Conservation (phyloP, 2,329 filamentous ascomycete species). For the Fusarium zealandicum region DNA sequence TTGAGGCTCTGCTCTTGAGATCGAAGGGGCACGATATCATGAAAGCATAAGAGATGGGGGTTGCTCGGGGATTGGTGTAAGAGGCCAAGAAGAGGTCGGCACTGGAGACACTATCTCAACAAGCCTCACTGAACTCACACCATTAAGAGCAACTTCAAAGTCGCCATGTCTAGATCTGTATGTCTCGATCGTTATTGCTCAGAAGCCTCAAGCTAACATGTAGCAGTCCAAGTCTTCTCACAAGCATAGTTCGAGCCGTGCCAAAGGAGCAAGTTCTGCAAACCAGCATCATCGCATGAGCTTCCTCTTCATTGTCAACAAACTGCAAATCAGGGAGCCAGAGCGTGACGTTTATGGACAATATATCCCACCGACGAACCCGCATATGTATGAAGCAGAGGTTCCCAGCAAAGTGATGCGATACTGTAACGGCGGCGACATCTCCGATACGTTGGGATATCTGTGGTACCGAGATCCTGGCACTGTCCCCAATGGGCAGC, state of each 20-base stretch:
- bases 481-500: neutral
- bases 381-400: conserved; percentile 40
- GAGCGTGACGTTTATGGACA: conserved; percentile 32
- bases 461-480: conserved; percentile 26
- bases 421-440: conserved; percentile 45
- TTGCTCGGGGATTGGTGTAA: neutral
- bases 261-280: conserved; percentile 17
- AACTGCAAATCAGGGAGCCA: conserved; percentile 39
- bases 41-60: conserved; percentile 31
- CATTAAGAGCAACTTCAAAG: neutral
- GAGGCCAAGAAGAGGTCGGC: neutral
- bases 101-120: neutral
- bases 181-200: neutral
- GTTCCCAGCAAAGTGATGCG: conserved; percentile 46
- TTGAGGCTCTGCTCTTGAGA: conserved; percentile 31
- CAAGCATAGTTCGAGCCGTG: conserved; percentile 1
- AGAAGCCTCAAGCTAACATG: conserved; percentile 6
- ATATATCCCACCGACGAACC: conserved; percentile 40
- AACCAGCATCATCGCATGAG: conserved; percentile 19
- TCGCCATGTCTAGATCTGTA: conserved; percentile 25
- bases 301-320: conserved; percentile 52
- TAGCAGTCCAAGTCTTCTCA: conserved; percentile 11
- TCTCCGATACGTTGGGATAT: conserved; percentile 37
- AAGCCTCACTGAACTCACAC: neutral
- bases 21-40: neutral